phyloP scores from a whole-genome alignment of 495 filamentous ascomycete species.

The Penicillium crystallinum region DNA sequence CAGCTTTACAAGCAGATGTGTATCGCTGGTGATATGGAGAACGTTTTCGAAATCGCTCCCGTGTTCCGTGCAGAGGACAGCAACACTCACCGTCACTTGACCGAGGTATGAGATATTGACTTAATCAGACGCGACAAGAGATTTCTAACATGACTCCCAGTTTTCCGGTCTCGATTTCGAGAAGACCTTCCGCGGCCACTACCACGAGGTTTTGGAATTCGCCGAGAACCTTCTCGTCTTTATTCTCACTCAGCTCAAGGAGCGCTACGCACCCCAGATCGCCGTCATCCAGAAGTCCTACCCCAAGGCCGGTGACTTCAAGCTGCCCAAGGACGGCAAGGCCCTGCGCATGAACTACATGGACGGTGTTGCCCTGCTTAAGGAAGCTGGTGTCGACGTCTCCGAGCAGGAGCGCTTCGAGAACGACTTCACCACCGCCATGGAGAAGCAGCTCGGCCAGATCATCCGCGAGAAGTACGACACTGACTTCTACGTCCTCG shows the following conservation, averaged over 20 bases:
- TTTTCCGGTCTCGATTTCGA: conserved; percentile 97
- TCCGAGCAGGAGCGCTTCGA: conserved; percentile 74
- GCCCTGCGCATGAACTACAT: conserved; percentile 79
- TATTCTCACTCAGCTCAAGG: conserved; percentile 76
- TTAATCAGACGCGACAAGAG: conserved; percentile 49
- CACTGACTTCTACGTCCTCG: conserved; percentile 88
- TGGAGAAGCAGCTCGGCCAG: conserved; percentile 87
- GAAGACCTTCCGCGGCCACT: conserved; percentile 87
- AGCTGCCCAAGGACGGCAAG: conserved; percentile 60
- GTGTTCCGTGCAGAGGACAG: conserved; percentile 97
- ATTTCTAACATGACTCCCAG: conserved; percentile 20
- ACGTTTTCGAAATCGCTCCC: conserved; percentile 82
- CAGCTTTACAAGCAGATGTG: conserved; percentile 97
- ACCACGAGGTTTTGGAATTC: conserved; percentile 77
- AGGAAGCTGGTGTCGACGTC: conserved; percentile 72
- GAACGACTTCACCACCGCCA: conserved; percentile 61
- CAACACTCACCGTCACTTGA: conserved; percentile 94
- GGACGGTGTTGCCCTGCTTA: conserved; percentile 76
- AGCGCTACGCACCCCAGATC: conserved; percentile 61
- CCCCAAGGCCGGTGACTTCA: conserved; percentile 53
- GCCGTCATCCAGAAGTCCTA: conserved; percentile 59
- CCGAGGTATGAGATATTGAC: conserved; percentile 52
- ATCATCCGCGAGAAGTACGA: conserved; percentile 77
- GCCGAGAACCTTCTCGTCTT: conserved; percentile 81
- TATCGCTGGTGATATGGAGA: conserved; percentile 86